phyloP scores from a whole-genome alignment of 768 basidiomycete species.

The Gloeopeniophorella convolvens region DNA sequence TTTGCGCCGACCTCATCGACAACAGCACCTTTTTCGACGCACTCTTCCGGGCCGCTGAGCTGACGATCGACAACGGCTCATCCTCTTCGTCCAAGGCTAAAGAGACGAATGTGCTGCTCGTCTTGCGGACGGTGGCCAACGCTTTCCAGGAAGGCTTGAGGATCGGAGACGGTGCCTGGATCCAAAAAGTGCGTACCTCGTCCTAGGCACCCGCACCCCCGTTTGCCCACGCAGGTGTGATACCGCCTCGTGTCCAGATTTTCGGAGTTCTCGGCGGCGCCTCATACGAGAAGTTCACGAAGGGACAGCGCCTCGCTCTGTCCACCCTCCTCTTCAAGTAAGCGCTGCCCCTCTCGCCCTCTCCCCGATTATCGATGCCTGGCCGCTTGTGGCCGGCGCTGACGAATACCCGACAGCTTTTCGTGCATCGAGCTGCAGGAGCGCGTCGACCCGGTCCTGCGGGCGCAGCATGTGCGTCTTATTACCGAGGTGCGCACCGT shows the following conservation, averaged over 20 bases:
- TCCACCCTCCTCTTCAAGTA: conserved; percentile 88
- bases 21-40: conserved; percentile 48
- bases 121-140: conserved; percentile 77
- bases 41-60: conserved; percentile 64
- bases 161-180: conserved; percentile 43
- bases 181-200: conserved; percentile 37
- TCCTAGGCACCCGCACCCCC: background rate
- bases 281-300: conserved; percentile 51
- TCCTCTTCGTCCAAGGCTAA: conserved; percentile 57
- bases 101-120: conserved; percentile 81
- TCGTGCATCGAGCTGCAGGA: conserved; percentile 52
- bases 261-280: conserved; percentile 45
- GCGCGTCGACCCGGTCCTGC: conserved; percentile 34
- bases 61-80: conserved; percentile 46
- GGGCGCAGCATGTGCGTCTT: conserved; percentile 39
- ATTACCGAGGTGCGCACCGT: conserved; percentile 38
- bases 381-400: background rate
- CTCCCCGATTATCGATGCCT: background rate
- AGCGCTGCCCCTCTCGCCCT: conserved; percentile 26
- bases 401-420: conserved; percentile 37
- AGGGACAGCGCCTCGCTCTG: conserved; percentile 67
- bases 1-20: conserved; percentile 48
- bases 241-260: conserved; percentile 37
- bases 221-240: background rate
- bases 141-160: conserved; percentile 52